Evolutionary conservation across 2,329 filamentous ascomycete species (phyloP), one percentile per base, ranked within the genome.

Genomic region (Pyrenochaeta sp.): DNA sequence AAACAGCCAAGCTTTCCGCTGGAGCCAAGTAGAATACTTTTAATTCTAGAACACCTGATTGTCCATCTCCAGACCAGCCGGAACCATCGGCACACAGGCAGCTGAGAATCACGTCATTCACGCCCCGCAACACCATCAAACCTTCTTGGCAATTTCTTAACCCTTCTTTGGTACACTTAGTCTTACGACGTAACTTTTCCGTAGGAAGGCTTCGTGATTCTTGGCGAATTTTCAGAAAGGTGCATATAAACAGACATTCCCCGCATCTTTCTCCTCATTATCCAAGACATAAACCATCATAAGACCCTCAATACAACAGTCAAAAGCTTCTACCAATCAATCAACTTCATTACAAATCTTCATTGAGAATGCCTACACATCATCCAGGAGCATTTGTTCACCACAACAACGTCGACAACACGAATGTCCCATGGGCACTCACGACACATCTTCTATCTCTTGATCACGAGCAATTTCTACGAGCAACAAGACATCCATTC

Each of bases 371-470:
- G 45, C 35, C 44, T 37, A 30, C 34, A 30, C 42, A 63, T 35
- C 59, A 60, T 42, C 55, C 59, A 17, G 55, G 57, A 39, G 55
- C 55, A 11, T 45, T 41, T 31, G 37, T 52, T 27, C 39, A 44
- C 17, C 41, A 55, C 30, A 48, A 47, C 21, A 44, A 53, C 21
- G 9, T 56, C 47, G 48, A 56, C 41, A 31, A 42, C 26, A 62
- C 53, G 18, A 44, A 62, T 24, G 37, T 55, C 29, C 59, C 59
- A 6, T 60, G 58, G 58, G 59, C 58, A 6, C 32, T 69, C 13
- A 67, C 67, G 31, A 56, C 61, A 6, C 64, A 69, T 38, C 60
- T 69, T 15, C 60, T 68, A 21, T 55, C 58, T 4, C 36, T 63
- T 27, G 51, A 59, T 31, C 43, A 51, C 22, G 46, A 59, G 15